Evolutionary conservation across 2,329 filamentous ascomycete species (phyloP), one percentile per base, ranked within the genome.

Genomic region (Hymenoscyphus repandus): DNA sequence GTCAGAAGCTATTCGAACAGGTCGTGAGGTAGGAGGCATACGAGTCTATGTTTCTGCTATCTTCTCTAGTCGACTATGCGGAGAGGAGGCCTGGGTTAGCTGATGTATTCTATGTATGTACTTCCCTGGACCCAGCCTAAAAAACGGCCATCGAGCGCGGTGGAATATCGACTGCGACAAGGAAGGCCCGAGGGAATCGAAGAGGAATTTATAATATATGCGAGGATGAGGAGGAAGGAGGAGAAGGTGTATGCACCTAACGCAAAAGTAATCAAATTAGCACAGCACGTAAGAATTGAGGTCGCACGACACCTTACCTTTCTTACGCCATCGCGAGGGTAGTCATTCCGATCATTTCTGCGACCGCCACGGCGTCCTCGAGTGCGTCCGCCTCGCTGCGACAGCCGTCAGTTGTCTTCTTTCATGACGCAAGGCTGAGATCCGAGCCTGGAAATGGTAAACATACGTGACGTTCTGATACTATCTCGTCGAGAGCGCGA

Each of bases 321-420:
- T 90, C 85, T 91, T 69, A 92, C 80, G 72, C 88, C 88, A 73
- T 93, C 88, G 72, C 88, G 85, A 65, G 87, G 86, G 62, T 79
- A 85, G 42, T 75, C 74, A 56, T 57, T 64, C 39, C 64, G 57
- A 40, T 63, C 64, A 56, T 59, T 60, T 58, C 64, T 64, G 49
- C 62, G 64, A 45, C 60, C 62, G 53, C 61, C 62, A 51, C 62
- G 58, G 53, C 62, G 58, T 55, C 60, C 61, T 55, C 62, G 59
- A 58, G 55, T 52, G 49, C 62, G 58, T 53, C 61, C 58, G 52
- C 58, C 57, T 60, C 62, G 58, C 61, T 65, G 50, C 30, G 45
- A 20, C 40, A 27, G 38, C 15, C 27, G 51, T 60, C 49, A 61
- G 58, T 41, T 45, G 10, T 46, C 47, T 22, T 42, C 43, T 38